Conservation (phyloP, 2,329 filamentous ascomycete species). For the Penicillium olsonii region DNA sequence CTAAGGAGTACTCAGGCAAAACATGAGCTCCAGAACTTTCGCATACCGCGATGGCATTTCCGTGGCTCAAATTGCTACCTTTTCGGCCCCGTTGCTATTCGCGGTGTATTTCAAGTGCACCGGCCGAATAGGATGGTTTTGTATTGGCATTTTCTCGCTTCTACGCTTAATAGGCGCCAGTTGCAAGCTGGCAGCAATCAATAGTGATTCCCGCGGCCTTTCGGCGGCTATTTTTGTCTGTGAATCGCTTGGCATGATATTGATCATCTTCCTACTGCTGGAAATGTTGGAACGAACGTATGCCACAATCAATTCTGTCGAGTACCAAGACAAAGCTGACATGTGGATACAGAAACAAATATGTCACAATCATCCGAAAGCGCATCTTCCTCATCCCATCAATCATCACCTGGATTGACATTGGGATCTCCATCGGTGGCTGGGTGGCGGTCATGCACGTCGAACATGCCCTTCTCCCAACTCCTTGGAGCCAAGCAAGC, state of each 20-base stretch:
- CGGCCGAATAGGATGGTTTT: conserved; percentile 18
- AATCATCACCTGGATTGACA: conserved; percentile 19
- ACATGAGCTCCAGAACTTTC: conserved; percentile 6
- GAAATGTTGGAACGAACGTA: conserved; percentile 18
- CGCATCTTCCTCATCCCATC: conserved; percentile 15
- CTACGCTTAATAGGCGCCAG: conserved; percentile 14
- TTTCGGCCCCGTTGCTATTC: conserved; percentile 5
- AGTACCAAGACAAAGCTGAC: not conserved
- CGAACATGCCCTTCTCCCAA: conserved; percentile 12
- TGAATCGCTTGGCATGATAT: conserved; percentile 18
- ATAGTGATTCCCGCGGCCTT: conserved; percentile 12
- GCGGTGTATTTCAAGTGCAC: conserved; percentile 10
- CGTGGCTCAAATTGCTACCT: conserved; percentile 12
- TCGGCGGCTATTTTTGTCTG: conserved; percentile 20
- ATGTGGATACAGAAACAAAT: conserved; percentile 11
- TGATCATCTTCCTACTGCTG: conserved; percentile 17
- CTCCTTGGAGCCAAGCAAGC: conserved; percentile 15
- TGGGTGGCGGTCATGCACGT: conserved; percentile 17
- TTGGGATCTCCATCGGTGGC: conserved; percentile 18
- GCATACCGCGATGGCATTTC: conserved; percentile 12
- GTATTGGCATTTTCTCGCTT: conserved; percentile 13
- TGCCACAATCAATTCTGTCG: not conserved
- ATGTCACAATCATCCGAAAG: conserved; percentile 2
- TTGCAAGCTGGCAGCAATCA: conserved; percentile 17
- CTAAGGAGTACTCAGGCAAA: too few species aligned